Conservation (phyloP, 805 yeast genomes). For the Metschnikowia kunwiensis region DNA sequence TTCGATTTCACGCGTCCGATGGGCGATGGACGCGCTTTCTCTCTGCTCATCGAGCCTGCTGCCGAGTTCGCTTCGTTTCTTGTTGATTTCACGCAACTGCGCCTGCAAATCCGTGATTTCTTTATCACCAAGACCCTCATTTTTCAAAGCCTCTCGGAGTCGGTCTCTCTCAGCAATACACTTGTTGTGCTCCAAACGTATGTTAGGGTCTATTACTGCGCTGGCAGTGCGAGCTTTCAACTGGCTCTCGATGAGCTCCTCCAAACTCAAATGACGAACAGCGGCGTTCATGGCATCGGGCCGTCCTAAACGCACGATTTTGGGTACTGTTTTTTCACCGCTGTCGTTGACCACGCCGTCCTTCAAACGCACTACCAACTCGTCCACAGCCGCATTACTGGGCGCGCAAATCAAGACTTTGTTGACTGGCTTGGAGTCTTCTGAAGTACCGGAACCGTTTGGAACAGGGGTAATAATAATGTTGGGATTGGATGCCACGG, state of each 20-base stretch:
- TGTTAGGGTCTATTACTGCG: conserved; percentile 44
- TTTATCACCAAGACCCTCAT: conserved; percentile 36
- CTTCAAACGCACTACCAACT: conserved; percentile 77
- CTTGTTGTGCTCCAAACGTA: conserved; percentile 49
- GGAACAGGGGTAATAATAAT: conserved; percentile 21
- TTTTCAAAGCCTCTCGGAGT: conserved; percentile 40
- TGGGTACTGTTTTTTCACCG: conserved; percentile 56
- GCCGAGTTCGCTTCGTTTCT: conserved; percentile 65
- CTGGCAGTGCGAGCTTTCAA: conserved; percentile 40
- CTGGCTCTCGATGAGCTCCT: conserved; percentile 73
- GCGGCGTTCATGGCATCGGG: conserved; percentile 82
- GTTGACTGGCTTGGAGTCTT: conserved; percentile 30
- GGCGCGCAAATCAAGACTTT: conserved; percentile 94
- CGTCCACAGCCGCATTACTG: conserved; percentile 98
- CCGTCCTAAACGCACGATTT: conserved; percentile 82
- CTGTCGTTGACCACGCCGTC: conserved; percentile 60
- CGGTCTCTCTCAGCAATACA: conserved; percentile 57
- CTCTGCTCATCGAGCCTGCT: conserved; percentile 73
- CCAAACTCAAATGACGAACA: conserved; percentile 79
- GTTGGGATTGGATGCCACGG: conserved; percentile 15
- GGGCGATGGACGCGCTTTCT: conserved; percentile 64
- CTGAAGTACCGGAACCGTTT: conserved; percentile 25
- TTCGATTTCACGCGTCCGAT: conserved; percentile 74
- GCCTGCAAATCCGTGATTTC: conserved; percentile 47
- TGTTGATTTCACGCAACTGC: conserved; percentile 53